Evolutionary conservation across 2,329 filamentous ascomycete species (phyloP).

Genomic region (Knufia fluminis): DNA sequence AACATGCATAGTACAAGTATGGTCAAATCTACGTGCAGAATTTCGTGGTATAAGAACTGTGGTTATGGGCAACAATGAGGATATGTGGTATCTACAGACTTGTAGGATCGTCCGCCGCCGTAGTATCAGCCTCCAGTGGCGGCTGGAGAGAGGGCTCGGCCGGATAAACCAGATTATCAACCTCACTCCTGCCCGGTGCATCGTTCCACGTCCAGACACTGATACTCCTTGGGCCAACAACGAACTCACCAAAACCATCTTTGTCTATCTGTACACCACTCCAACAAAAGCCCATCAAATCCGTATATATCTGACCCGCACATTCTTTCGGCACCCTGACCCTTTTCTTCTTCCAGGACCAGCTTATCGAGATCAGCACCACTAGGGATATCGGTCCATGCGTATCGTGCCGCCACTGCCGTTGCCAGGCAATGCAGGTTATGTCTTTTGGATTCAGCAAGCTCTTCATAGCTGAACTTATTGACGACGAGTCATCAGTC

Average conservation of each 20-base stretch:
- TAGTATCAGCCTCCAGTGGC: no score
- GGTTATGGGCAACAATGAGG: no score
- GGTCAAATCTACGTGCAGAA: no score
- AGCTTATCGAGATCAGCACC: conserved; percentile 48
- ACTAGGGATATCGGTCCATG: conserved; percentile 31
- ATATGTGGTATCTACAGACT: no score
- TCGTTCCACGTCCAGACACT: conserved; percentile 47
- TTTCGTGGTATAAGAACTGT: no score
- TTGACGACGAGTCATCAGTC: conserved; percentile 44
- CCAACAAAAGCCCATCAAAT: conserved; percentile 48
- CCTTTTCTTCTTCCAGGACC: conserved; percentile 24
- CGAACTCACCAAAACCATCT: conserved; percentile 51
- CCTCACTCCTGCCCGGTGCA: conserved; percentile 3
- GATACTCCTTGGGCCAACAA: conserved; percentile 45
- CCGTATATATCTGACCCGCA: conserved; percentile 42
- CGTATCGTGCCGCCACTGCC: conserved; percentile 28
- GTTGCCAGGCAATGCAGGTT: conserved; percentile 54
- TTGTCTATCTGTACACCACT: conserved; percentile 50
- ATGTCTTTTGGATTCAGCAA: conserved; percentile 19
- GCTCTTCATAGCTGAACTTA: background rate
- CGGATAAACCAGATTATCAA: conserved; percentile 6
- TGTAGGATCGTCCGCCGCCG: no score
- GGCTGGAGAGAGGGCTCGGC: background rate
- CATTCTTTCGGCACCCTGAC: background rate
- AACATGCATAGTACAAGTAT: no score